phyloP scores from a whole-genome alignment of 352 stramenopile species.

The Aphanomyces stellatus region DNA sequence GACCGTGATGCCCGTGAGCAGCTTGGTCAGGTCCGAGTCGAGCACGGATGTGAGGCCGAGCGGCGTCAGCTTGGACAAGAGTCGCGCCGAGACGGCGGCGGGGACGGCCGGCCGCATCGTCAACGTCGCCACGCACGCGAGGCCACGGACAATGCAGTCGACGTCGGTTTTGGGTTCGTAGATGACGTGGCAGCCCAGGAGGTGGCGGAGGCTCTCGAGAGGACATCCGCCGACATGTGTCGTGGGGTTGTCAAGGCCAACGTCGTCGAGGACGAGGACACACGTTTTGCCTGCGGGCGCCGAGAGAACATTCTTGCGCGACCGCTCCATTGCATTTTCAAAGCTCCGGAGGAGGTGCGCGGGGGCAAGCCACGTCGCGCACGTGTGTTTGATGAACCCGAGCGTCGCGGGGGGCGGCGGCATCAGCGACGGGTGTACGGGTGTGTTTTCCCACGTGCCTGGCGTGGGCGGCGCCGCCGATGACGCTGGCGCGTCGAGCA shows the following conservation, averaged over 20 bases:
- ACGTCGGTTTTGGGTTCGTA: constrained; percentile 13
- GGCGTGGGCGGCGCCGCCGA: not conserved
- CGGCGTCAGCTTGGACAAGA: not conserved
- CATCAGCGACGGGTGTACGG: not conserved
- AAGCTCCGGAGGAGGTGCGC: not conserved
- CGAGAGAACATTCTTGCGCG: constrained; percentile 8
- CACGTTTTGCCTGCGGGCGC: not conserved
- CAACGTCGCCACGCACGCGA: not conserved
- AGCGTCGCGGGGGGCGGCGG: not conserved
- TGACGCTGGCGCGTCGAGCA: not conserved
- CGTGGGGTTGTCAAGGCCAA: not conserved
- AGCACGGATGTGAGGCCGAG: not conserved
- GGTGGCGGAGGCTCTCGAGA: constrained; percentile 2
- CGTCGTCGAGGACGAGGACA: constrained; percentile 10
- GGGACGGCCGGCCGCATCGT: not conserved
- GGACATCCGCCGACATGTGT: not conserved
- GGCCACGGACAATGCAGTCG: not conserved
- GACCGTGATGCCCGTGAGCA: not conserved
- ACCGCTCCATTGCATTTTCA: constrained; percentile 10
- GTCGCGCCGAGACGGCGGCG: not conserved
- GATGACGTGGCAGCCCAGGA: not conserved
- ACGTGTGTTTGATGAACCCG: not conserved
- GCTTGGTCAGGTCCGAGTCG: constrained; percentile 8
- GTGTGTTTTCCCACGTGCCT: not conserved
- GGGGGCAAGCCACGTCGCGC: not conserved